These are phyloP conservation scores for Pichia sp. DNA, from an alignment of 1,139 yeast genomes.

Conservation along the genomic window DNA sequence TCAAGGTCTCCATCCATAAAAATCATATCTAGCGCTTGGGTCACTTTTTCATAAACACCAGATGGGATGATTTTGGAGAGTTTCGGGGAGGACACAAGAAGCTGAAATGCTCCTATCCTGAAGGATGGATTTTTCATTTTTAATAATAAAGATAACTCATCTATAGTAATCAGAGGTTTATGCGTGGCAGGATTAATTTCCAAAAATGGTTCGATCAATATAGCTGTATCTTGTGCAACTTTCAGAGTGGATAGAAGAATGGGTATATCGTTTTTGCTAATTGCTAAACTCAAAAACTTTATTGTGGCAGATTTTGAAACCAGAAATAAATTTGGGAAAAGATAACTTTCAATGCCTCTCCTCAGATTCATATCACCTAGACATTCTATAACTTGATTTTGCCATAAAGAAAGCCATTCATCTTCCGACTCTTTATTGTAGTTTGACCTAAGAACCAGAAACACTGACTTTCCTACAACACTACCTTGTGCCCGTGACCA, in stretches of 20 bases:
- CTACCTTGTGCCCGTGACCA: slow-evolving; percentile 61
- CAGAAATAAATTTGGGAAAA: slow-evolving; percentile 61
- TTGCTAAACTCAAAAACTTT: slow-evolving; percentile 34
- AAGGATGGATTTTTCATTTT: slow-evolving; percentile 41
- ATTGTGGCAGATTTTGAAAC: slow-evolving; percentile 43
- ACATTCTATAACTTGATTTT: slow-evolving; percentile 37
- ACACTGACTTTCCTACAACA: slow-evolving; percentile 60
- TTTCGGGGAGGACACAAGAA: slow-evolving; percentile 60
- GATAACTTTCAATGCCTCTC: slow-evolving; percentile 52
- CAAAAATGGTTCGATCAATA: slow-evolving; percentile 50
- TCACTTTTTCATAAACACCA: slow-evolving; percentile 42
- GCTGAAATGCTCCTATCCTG: slow-evolving; percentile 56
- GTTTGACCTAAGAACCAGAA: slow-evolving; percentile 40
- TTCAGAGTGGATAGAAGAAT: slow-evolving; percentile 53
- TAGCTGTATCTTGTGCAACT: slow-evolving; percentile 59
- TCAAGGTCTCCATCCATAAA: slow-evolving; percentile 65
- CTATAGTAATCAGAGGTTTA: slow-evolving; percentile 35
- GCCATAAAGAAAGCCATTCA: slow-evolving; percentile 57
- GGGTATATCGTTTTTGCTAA: slow-evolving; percentile 33
- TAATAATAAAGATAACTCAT: slow-evolving; percentile 39
- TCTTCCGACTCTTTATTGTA: slow-evolving; percentile 26
- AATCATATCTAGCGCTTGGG: slow-evolving; percentile 43
- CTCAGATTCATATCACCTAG: slow-evolving; percentile 36
- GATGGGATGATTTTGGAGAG: slow-evolving; percentile 53
- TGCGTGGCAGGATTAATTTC: slow-evolving; percentile 25